Base-by-base conservation (phyloP, 2,329 filamentous ascomycete species). In the Aspergillus japonicus region DNA sequence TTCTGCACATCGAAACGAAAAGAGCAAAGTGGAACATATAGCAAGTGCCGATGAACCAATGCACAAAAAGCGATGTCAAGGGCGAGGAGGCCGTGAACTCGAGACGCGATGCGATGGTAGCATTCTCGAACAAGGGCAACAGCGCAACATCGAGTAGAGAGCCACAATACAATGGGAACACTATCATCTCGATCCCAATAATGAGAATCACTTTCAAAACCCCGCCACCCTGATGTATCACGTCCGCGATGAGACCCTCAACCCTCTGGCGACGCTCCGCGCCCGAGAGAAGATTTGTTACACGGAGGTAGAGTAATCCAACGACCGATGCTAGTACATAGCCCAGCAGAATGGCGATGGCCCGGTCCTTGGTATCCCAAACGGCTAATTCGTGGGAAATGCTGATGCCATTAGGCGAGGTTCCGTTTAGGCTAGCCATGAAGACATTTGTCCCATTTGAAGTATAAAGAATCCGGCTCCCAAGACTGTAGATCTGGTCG, bases 1-100 rank as follows among this genome's bases (percentile, higher is more conserved):
- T 97, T 63, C 95, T 89, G 77, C 95, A 99, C 93, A 99, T 98
- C 58, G 93, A 96, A 19, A 99, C 95, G 73, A 99, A 99, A 3
- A 99, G 84, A 5, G 95, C 95, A 73, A 99, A 99, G 74, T 99
- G 95, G 78, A 99, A 99, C 96, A 99, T 99, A 77, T 99, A 99
- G 64, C 93, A 96, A 3, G 95, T 99, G 52, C 95, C 95, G 58
- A 97, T 89, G 71, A 99, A 99, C 95, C 95, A 99, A 75, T 99
- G 95, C 55, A 98, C 90, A 73, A 99, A 99, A 14, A 96, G 86
- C 14, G 94, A 96, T 0, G 92, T 97, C 66, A 94, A 84, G 0
- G 95, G 95, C 62, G 89, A 92, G 62, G 87, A 83, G 57, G 86
- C 80, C 2, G 91, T 91, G 70, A 96, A 99, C 4, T 87, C 80